Base-by-base conservation (phyloP, 1,139 yeast genomes). In the Protomyces inundatus region DNA sequence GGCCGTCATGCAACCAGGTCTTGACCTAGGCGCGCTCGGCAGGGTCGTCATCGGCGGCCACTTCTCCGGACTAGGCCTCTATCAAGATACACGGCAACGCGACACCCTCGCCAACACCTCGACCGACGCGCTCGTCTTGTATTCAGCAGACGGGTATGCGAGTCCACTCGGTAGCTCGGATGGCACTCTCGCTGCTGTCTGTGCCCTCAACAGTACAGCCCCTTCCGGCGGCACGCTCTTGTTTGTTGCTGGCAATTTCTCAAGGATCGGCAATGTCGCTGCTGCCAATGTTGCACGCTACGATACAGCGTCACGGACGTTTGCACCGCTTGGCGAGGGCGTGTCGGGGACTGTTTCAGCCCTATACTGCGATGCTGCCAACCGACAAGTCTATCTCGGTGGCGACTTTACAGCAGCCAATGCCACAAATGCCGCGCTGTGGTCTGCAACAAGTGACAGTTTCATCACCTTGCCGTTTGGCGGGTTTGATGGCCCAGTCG, bases 401-500 rank as follows among this genome's bases (percentile, higher is more conserved):
- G 98, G 98, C 35, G 79, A 83, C 66, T 84, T 93, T 70, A 74
- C 80, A 14, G 86, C 77, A 66, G 78, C 82, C 66, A 75, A 79
- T 51, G 80, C 87, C 0, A 75, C 81, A 67, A 88, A 93, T 60
- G 87, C 83, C 0, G 86, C 89, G 9, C 75, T 84, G 7, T 91
- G 89, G 79, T 81, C 88, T 72, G 72, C 77, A n/a, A 69, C 80
- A 0, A 71, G 81, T 2, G 71, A 78, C 30, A 60, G 75, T 1
- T 76, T 88, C 51, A 66, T 72, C 1, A 74, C 82, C 7, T 79
- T 89, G 0, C 85, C 88, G 0, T 93, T 93, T 75, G 81, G 82
- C 48, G 98, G 98, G 0, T 90, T 93, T 73, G 86, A 86, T 6
- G 79, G 82, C 65, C 68, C 72, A 0, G 81, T 93, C 30, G 84